Evolutionary conservation across 164 flowering plant species (phyloP).

Genomic region (Paratinospora sagittata): DNA sequence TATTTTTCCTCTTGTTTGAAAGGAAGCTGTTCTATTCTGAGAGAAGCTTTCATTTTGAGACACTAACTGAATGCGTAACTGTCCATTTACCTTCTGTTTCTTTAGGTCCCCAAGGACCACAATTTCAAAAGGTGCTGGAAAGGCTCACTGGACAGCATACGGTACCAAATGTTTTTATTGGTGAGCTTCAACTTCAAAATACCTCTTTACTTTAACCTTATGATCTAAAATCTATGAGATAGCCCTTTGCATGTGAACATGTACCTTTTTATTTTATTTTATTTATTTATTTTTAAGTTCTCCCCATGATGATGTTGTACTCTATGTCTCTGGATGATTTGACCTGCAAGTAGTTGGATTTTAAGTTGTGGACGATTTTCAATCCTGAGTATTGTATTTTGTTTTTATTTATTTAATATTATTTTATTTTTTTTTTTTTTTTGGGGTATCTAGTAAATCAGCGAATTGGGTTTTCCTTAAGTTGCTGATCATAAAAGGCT

Average conservation of each 20-base stretch:
- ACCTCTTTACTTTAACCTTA: neutral
- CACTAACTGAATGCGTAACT: neutral
- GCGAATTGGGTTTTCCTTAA: too few relatives aligned
- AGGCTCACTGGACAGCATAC: conserved; percentile 95
- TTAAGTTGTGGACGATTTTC: too few relatives aligned
- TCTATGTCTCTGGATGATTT: neutral
- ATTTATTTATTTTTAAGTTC: neutral
- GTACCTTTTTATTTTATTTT: neutral
- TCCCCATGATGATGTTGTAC: neutral
- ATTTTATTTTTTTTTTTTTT: too few relatives aligned
- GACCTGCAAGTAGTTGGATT: neutral
- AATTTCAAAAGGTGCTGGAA: conserved; percentile 78
- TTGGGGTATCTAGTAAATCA: too few relatives aligned
- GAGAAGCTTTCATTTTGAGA: neutral
- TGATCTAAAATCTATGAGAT: neutral
- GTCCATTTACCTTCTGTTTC: neutral
- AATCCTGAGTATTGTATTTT: too few relatives aligned
- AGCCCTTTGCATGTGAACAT: neutral
- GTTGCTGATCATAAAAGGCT: too few relatives aligned
- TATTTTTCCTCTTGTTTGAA: neutral
- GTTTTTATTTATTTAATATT: too few relatives aligned
- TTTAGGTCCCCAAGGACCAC: conserved; percentile 92
- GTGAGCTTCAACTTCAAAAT: conserved; percentile 30
- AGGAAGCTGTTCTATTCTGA: neutral
- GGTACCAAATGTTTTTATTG: conserved; percentile 93